Percentiles rank a stretch among this genome's conserved stretches.
Evolutionary conservation across 2,329 filamentous ascomycete genomes (phyloP).

Genomic region (Dactylellina sp.): DNA sequence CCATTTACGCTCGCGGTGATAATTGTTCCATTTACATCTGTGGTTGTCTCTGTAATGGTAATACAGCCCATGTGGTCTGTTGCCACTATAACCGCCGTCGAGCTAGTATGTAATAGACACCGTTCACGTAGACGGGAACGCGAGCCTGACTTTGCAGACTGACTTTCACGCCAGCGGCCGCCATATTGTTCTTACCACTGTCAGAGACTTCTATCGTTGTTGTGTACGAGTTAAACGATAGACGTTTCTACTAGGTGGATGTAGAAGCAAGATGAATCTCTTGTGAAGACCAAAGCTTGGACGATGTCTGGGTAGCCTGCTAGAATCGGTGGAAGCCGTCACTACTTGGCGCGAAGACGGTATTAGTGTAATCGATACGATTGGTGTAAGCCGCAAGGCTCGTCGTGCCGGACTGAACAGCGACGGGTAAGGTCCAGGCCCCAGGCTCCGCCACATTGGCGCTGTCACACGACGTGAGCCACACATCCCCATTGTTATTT

Average conservation of each 20-base stretch:
- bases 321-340: background rate
- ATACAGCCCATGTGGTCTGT: background rate
- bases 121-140: background rate
- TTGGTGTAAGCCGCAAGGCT: background rate
- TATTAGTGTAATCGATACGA: background rate
- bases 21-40: too few relatives aligned
- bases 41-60: too few relatives aligned
- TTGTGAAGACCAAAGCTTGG: background rate
- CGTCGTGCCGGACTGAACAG: background rate
- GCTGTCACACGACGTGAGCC: too few relatives aligned
- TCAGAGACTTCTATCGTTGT: too few relatives aligned
- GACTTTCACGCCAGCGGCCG: too few relatives aligned
- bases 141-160: background rate
- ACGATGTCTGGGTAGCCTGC: slow-evolving; percentile 1
- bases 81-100: background rate
- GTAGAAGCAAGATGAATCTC: background rate
- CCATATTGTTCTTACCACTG: too few relatives aligned
- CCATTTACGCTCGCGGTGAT: too few relatives aligned
- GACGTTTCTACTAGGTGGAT: background rate
- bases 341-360: background rate
- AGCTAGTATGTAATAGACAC: slow-evolving; percentile 1
- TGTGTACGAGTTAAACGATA: too few relatives aligned
- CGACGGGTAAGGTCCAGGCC: background rate
- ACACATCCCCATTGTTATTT: background rate
- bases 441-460: too few relatives aligned